Base-by-base conservation (phyloP, 495 filamentous ascomycete genomes). In the Penicillium ucsense region DNA sequence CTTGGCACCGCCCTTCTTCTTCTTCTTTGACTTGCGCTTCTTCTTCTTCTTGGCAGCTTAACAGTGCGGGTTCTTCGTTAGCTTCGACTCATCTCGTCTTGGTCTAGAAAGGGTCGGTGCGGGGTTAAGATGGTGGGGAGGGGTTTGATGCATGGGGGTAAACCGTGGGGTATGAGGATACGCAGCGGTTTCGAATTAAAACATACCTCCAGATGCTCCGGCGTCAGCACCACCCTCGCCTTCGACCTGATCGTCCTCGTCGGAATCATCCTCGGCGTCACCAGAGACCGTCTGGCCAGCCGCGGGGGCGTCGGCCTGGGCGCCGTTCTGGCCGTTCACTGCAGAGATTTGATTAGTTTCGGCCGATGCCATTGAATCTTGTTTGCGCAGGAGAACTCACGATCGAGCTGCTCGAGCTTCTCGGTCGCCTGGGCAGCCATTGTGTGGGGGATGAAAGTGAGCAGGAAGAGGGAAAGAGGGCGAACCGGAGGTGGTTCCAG, bases 21-120 rank as follows among this genome's bases (percentile, higher is more conserved):
- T 85, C 69, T 79, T 84, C 76, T 83, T 88, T 49, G 74, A 71
- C 64, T 77, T 77, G 74, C 81, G 86, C 73, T 85, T 86, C 74
- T 88, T 88, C 75, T 84, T 90, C 71, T 88, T 88, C 71, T 89
- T 89, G 46, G 68, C 70, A 38, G 65, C 70, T 76, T 44, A 20
- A 20, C 33, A 9, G 44, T 46, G 48, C 50, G 49, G 55, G 29
- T n/a, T 28, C 39, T 35, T 50, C 28, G 51, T 45, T 35, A 31
- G 33, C 30, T 43, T 53, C 39, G 53, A 43, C 38, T 43, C 11
- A 45, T 20, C 20, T 20, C 20, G 20, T 20, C 20, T 20, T 20
- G 20, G 20, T 20, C 20, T 20, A 20, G 20, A 20, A 20, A 20
- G 20, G 20, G 20, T 20, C 20, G 20, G 20, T 20, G 20, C 20